Base-by-base conservation (phyloP, 192 early-diverging fungal genomes). In the Coemansia sp. region DNA sequence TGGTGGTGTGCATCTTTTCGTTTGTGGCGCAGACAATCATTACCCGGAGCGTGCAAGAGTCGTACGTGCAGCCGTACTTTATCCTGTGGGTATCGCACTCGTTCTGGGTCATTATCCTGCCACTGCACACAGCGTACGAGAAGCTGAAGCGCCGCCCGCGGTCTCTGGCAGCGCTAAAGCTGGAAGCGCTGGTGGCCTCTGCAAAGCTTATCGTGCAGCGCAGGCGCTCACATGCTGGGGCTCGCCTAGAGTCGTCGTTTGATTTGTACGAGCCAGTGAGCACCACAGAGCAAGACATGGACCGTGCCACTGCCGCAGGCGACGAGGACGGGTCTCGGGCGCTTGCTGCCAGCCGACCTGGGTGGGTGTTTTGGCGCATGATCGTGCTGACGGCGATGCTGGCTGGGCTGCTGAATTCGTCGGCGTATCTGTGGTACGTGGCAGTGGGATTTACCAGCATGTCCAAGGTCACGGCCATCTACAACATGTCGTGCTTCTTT, bases 401-500 rank as follows among this genome's bases (percentile, higher is more conserved):
- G 34, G 85, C 91, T 1, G 70, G 82, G 7, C 61, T 91, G 20
- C 81, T 93, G 63, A 93, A 90, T 66, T 65, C 89, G 12, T 87
- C 88, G 34, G 86, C 92, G 18, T 93, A 94, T 69, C 75, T 90
- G 44, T 95, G 94, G 94, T 95, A 95, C 63, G 75, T 89, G 49
- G 88, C 91, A 12, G 88, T 93, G 34, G 86, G 86, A 9, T 77
- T 92, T 44, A 91, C 88, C 7, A 86, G 90, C 38, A 94, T 93
- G 89, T 88, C 91, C 22, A 93, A 89, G 65, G 76, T 94, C 44
- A 94, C 91, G 1, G 94, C 92, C 10, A 91, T 93, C 43, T 93
- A 92, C 87, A 94, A 95, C 78, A 93, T 87, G 24, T 86, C 88
- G 22, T 93, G 91, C 68, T 94, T 95, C 70, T 95, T 91, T 77